Conservation (phyloP, 176 grass and related monocot species). For the Rhynchospora breviuscula region DNA sequence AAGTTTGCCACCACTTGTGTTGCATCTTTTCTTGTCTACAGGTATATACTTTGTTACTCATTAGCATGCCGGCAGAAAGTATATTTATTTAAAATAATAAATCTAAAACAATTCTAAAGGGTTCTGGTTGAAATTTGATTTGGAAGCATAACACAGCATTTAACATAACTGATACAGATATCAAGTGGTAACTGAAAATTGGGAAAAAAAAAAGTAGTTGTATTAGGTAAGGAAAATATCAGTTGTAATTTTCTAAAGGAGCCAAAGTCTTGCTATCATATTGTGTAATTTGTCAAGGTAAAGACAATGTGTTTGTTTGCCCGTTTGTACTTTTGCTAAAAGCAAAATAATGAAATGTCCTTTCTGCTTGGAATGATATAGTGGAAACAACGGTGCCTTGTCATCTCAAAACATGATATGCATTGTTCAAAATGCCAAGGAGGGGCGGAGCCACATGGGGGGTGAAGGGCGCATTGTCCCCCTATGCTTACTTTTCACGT, state of each 20-base stretch:
- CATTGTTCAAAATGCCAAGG: not conserved
- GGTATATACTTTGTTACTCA: not conserved
- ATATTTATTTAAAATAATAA: not conserved
- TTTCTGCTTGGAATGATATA: not conserved
- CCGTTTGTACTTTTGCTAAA: not conserved
- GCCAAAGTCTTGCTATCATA: not conserved
- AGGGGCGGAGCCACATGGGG: too few species aligned
- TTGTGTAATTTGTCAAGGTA: not conserved
- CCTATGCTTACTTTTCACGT: too few species aligned
- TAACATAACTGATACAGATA: not conserved
- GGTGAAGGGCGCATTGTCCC: too few species aligned
- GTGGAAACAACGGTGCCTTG: not conserved
- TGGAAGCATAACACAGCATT: not conserved
- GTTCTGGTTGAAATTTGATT: not conserved
- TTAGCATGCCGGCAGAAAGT: not conserved
- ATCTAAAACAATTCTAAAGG: not conserved
- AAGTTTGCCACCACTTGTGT: constrained; percentile 27
- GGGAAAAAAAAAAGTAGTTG: not conserved
- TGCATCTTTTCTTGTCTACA: constrained; percentile 25
- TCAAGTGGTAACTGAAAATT: not conserved
- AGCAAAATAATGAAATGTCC: not conserved
- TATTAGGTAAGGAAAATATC: not conserved
- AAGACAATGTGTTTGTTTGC: not conserved
- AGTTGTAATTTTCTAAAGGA: not conserved
- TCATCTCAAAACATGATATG: not conserved